Base-by-base conservation (phyloP, 148 eudicot species). In the Cornus florida region DNA sequence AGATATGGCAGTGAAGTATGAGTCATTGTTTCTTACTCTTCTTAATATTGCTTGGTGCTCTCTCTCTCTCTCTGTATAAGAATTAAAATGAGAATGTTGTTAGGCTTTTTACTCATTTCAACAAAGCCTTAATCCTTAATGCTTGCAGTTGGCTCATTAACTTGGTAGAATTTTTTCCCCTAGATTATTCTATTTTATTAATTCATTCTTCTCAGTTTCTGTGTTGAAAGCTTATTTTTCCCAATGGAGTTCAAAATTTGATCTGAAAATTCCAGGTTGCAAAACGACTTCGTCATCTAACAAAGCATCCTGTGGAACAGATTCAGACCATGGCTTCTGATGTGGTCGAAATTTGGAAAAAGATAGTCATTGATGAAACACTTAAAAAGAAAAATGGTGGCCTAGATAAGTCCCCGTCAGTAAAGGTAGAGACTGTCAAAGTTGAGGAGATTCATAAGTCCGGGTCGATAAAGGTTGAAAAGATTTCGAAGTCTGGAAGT, bases 281-380 rank as follows among this genome's bases (percentile, higher is more conserved):
- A 13, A 82, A 82, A 57, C 59, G 69, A 67, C 84, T 82, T 62
- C 75, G 80, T 67, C 77, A 67, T 22, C 84, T 77, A 23, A 77
- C 80, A 23, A 82, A 82, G 80, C 84, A 82, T 82, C 48, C 48
- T 43, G 48, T 43, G 48, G 68, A 77, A 80, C 46, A 53, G 77
- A 82, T 82, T 38, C 80, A 82, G 50, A 53, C 57, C 19, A 82
- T 53, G 66, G 84, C 73, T 53, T 67, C 68, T 56, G 84, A 82
- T 39, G 84, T 82, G 66, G 77, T 82, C 5, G 84, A 82, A 9
- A 72, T 67, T 23, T 82, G 80, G 84, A 82, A 82, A 62, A 77
- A 82, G 68, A 77, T 82, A 66, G 73, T 82, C 23, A 78, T 77
- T 67, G 14, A 69, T 53, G 77, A 77, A 73, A 43, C 80, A 66